phyloP scores from a whole-genome alignment of 306 rosid genomes.

The Amphicarpaea edgeworthii region DNA sequence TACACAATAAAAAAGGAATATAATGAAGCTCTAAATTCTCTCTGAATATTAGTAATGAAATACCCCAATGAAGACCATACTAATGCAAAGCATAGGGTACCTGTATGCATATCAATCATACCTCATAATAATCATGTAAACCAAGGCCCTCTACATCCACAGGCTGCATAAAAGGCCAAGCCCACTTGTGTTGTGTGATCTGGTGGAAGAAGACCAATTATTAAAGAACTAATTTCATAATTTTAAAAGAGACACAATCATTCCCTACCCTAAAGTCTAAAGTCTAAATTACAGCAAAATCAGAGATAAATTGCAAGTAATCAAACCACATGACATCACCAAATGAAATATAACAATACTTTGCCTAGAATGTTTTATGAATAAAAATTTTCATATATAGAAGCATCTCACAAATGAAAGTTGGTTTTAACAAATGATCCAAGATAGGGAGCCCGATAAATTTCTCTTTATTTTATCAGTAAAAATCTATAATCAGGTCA shows the following conservation, averaged over 20 bases:
- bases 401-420: not conserved
- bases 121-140: conserved; percentile 88
- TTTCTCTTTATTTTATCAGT: conserved; percentile 6
- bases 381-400: not conserved
- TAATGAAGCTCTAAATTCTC: conserved; percentile 27
- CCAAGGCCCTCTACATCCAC: conserved; percentile 95
- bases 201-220: conserved; percentile 54
- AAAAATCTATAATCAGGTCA: not conserved
- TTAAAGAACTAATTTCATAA: conserved; percentile 19
- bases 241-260: conserved; percentile 13
- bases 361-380: conserved; percentile 2
- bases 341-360: conserved; percentile 28
- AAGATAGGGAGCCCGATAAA: conserved; percentile 14
- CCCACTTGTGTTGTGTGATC: conserved; percentile 91
- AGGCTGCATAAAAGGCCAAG: conserved; percentile 96
- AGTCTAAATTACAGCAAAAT: conserved; percentile 3
- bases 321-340: conserved; percentile 29
- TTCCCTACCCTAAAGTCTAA: conserved; percentile 22
- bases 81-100: conserved; percentile 23
- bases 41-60: conserved; percentile 6
- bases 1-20: not conserved
- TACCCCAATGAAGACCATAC: conserved; percentile 8
- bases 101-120: conserved; percentile 43
- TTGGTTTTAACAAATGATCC: conserved; percentile 11
- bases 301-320: conserved; percentile 30